phyloP scores from a whole-genome alignment of 495 filamentous ascomycete genomes.

The Aspergillus cavernicola region DNA sequence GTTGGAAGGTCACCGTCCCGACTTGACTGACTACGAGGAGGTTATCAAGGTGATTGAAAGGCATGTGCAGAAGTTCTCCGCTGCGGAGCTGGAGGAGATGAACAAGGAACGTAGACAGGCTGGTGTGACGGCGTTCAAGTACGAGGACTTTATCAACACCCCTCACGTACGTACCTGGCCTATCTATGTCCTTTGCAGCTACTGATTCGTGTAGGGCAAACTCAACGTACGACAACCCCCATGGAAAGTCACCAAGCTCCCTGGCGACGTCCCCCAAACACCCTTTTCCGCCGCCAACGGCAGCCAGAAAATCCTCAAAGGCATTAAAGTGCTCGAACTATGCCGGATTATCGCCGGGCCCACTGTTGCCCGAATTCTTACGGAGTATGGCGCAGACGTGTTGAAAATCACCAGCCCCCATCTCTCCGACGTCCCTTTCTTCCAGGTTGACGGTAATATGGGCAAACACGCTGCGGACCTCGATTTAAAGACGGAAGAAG shows the following conservation, averaged over 20 bases:
- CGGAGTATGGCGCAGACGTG: constrained; percentile 64
- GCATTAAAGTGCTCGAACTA: constrained; percentile 59
- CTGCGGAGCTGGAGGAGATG: constrained; percentile 59
- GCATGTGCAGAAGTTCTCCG: constrained; percentile 60
- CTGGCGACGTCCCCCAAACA: constrained; percentile 45
- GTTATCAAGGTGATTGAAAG: constrained; percentile 64
- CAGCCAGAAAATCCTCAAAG: constrained; percentile 29
- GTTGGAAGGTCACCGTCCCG: constrained; percentile 57
- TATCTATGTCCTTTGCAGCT: background rate
- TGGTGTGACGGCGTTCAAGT: constrained; percentile 61
- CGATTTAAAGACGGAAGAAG: constrained; percentile 53
- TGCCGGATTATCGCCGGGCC: constrained; percentile 61
- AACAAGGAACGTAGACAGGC: constrained; percentile 62
- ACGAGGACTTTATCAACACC: constrained; percentile 60
- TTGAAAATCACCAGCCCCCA: constrained; percentile 67
- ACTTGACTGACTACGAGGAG: constrained; percentile 61
- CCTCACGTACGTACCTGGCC: constrained; percentile 47
- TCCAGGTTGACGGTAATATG: constrained; percentile 75
- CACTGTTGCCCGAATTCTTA: constrained; percentile 61
- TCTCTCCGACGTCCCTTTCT: constrained; percentile 72
- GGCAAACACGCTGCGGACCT: constrained; percentile 60
- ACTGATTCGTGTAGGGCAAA: constrained; percentile 39
- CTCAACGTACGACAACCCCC: constrained; percentile 45
- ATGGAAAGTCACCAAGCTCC: constrained; percentile 50
- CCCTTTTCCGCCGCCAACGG: constrained; percentile 45